phyloP scores from a whole-genome alignment of 805 yeast species.

The Ogataea nonfermentans region DNA sequence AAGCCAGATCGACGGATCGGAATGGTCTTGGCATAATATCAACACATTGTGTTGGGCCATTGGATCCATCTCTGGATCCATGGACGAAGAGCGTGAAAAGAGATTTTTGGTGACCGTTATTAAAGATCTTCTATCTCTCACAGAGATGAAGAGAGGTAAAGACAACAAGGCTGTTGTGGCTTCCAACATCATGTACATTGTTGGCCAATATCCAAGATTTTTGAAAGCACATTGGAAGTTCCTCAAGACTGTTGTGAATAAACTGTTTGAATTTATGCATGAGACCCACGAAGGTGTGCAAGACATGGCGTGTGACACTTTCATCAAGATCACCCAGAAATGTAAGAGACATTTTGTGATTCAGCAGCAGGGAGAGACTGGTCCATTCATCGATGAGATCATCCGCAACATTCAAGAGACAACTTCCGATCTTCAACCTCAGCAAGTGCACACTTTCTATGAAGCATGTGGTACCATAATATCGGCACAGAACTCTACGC shows the following conservation, averaged over 20 bases:
- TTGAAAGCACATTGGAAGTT: conserved; percentile 98
- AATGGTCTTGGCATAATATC: conserved; percentile 99
- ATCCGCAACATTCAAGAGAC: conserved; percentile 78
- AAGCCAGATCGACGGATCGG: conserved; percentile 90
- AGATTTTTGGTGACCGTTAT: conserved; percentile 90
- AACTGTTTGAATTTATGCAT: conserved; percentile 97
- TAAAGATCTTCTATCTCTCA: conserved; percentile 84
- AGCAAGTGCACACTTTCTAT: conserved; percentile 96
- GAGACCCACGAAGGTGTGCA: conserved; percentile 99
- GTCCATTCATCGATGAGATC: conserved; percentile 89
- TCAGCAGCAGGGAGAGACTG: conserved; percentile 78
- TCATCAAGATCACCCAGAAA: conserved; percentile 90
- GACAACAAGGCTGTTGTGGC: conserved; percentile 99
- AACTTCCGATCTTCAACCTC: conserved; percentile 92
- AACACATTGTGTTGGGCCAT: conserved; percentile 99
- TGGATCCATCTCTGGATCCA: conserved; percentile 97
- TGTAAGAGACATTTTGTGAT: conserved; percentile 95
- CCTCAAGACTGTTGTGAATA: conserved; percentile 90
- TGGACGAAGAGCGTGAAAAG: conserved; percentile 97
- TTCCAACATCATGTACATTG: conserved; percentile 99
- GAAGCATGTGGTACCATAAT: conserved; percentile 96
- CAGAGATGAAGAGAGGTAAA: conserved; percentile 95
- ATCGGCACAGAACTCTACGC: conserved; percentile 75
- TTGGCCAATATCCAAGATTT: conserved; percentile 97
- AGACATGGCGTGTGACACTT: conserved; percentile 99